Base-by-base conservation (phyloP, 169 alveolate species). In the Eimeria praecox region DNA sequence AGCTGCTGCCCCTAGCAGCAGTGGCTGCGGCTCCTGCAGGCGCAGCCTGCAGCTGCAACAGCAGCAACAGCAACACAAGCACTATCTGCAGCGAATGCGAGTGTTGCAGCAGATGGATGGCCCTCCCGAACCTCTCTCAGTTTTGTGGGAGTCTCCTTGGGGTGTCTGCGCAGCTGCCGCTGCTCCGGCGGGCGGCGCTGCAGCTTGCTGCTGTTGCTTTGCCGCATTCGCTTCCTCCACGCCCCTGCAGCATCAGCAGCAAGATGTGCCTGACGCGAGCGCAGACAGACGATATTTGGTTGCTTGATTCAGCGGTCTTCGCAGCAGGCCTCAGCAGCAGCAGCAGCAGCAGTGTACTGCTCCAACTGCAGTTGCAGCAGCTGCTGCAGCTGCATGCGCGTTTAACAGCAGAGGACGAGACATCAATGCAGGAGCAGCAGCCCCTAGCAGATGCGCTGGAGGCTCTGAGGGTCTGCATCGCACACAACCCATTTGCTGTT, bases 301-400 rank as follows among this genome's bases (percentile, higher is more conserved):
- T 42, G 24, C 54, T 59, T 42, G 56, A 62, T 18, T 71, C 93
- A 20, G 62, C 62, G 93, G 42, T 35, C 44, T n/a, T 73, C 83
- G 83, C 83, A 33, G 35, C 54, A 73, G 83, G 52, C 46, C 44
- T 80, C 3, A 52, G 44, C 69, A 82, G 75, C 91, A 52, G 93
- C 93, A 52, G 82, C 92, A 30, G 80, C 93, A 86, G 93, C 82
- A 86, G 82, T 44, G 62, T 86, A 46, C 93, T 86, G 93, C 82
- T 86, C 62, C 93, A 86, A 35, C 93, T 86, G 93, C 93, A 86
- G 80, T 66, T 86, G 93, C 93, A 86, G 93, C 93, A 86, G 62
- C 93, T 86, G 59, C 80, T 86, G 64, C 93, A 86, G 66, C 82
- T 56, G 44, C 82, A 54, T 18, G 35, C 82, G n/a, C 93, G 80